These are phyloP conservation scores for Eurotiales sp. DNA, from an alignment of 2,329 filamentous ascomycete species.

Conservation along the genomic window DNA sequence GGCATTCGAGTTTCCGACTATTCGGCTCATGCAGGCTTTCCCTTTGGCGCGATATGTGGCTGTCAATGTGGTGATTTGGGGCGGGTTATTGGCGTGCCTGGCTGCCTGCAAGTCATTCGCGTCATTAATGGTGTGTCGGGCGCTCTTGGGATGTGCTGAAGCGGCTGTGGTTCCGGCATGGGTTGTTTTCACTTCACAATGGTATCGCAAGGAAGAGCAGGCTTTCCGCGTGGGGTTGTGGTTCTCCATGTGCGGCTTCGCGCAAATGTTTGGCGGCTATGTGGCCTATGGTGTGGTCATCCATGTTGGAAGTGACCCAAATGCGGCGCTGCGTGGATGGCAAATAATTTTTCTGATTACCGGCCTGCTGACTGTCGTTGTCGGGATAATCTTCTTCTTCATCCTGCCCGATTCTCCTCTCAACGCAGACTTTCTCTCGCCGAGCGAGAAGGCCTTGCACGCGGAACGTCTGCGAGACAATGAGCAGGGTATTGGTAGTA, in stretches of 20 bases:
- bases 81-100: constrained; percentile 19
- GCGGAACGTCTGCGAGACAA: constrained; percentile 34
- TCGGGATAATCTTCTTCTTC: constrained; percentile 38
- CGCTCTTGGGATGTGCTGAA: constrained; percentile 51
- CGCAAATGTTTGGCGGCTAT: constrained; percentile 37
- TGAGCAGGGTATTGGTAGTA: constrained; percentile 33
- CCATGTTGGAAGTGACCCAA: constrained; percentile 26
- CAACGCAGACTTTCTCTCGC: constrained; percentile 29
- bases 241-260: constrained; percentile 31
- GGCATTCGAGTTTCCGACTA: constrained; percentile 38
- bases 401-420: constrained; percentile 35
- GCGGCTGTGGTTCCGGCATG: constrained; percentile 33
- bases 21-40: constrained; percentile 37
- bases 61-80: constrained; percentile 36
- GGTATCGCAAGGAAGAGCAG: constrained; percentile 30
- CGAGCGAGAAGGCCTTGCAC: constrained; percentile 28
- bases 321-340: constrained; percentile 30
- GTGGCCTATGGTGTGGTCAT: constrained; percentile 33
- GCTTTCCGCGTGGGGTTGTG: constrained; percentile 26
- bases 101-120: constrained; percentile 44
- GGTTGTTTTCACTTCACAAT: constrained; percentile 32
- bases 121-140: constrained; percentile 47
- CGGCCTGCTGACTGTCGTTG: constrained; percentile 30
- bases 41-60: constrained; percentile 38
- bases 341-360: constrained; percentile 37